A percentile compares a stretch with the other conserved stretches of the same genome.
Conservation (phyloP, 192 early-diverging fungal species). For the Kickxella alabastrina region DNA sequence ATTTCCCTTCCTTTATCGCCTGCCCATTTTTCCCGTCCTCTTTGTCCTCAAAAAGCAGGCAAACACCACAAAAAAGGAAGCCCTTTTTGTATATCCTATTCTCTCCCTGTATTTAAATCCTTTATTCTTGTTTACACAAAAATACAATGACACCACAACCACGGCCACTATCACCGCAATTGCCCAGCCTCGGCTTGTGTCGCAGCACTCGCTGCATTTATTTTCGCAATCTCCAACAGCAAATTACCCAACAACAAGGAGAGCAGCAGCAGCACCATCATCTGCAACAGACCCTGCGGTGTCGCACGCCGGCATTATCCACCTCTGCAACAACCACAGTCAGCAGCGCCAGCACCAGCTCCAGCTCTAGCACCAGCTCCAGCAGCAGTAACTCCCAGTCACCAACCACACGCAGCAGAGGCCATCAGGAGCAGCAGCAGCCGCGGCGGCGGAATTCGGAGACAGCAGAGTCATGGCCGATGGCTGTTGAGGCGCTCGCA, state of each 20-base stretch:
- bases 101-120: background rate
- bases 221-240: constrained; percentile 13
- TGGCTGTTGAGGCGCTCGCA: constrained; percentile 24
- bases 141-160: constrained; percentile 22
- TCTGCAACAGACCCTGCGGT: background rate
- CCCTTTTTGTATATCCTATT: background rate
- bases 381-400: background rate
- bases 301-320: constrained; percentile 3
- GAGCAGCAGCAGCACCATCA: background rate
- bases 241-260: background rate
- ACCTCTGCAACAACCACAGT: background rate
- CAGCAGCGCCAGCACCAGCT: background rate
- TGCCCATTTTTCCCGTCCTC: background rate
- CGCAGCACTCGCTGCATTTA: constrained; percentile 20
- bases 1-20: constrained; percentile 4
- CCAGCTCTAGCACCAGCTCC: background rate
- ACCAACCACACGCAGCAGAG: background rate
- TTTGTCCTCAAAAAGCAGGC: too few relatives aligned
- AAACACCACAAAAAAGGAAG: background rate
- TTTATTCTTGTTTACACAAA: too few relatives aligned
- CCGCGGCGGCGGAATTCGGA: background rate
- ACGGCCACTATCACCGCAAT: constrained; percentile 15
- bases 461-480: constrained; percentile 19
- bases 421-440: background rate
- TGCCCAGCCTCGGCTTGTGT: constrained; percentile 2